Conservation (phyloP, 768 basidiomycete genomes). For the Suillus paluster region DNA sequence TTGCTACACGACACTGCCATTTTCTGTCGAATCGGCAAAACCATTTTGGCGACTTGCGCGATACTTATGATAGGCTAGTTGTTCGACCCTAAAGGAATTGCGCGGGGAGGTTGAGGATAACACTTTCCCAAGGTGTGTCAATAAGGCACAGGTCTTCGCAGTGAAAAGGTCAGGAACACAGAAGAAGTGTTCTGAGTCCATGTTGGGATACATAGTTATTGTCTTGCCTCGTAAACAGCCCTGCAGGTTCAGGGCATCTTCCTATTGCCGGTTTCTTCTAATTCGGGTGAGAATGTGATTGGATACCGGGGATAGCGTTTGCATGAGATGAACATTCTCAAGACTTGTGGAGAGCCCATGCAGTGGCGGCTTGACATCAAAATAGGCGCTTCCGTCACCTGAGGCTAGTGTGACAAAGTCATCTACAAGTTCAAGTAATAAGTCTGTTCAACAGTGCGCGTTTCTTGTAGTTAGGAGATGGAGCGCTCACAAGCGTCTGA, state of each 20-base stretch:
- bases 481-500: background rate
- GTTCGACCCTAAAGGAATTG: background rate
- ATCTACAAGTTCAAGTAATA: background rate
- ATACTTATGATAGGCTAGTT: background rate
- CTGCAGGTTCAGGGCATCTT: background rate
- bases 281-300: conserved; percentile 1
- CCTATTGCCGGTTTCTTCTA: background rate
- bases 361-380: background rate
- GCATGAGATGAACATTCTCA: background rate
- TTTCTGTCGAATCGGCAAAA: background rate
- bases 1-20: background rate
- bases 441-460: no score
- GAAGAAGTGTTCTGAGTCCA: background rate
- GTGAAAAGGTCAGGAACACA: background rate
- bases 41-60: background rate
- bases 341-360: background rate
- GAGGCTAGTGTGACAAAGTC: background rate
- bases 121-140: background rate
- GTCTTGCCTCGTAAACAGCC: background rate
- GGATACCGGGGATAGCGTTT: background rate
- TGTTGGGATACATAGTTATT: background rate
- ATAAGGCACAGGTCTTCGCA: background rate
- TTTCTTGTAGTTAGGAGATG: background rate
- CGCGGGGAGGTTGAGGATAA: background rate
- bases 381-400: background rate